Evolutionary conservation across 305 asterid genomes (phyloP).

Genomic region (Euphrasia arctica): DNA sequence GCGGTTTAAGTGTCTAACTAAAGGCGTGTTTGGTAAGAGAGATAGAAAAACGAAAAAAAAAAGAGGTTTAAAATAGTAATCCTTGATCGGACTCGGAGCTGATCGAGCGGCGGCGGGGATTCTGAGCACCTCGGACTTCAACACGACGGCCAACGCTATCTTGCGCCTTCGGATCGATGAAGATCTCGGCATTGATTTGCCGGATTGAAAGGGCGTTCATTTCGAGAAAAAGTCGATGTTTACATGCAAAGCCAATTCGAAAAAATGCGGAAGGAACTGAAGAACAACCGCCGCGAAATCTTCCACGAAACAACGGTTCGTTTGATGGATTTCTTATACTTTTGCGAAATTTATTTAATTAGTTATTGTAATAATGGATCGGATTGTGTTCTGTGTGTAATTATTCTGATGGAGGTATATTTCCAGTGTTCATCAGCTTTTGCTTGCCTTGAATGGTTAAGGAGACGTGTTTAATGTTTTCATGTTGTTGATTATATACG

Average conservation of each 20-base stretch:
- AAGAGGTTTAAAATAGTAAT: no score
- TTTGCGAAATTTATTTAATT: not conserved
- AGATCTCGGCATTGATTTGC: conserved; percentile 81
- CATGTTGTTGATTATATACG: no score
- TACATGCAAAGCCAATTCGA: no score
- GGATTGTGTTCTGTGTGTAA: conserved; percentile 16
- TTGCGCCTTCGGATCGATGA: conserved; percentile 79
- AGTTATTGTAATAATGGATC: not conserved
- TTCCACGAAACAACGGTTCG: conserved; percentile 38
- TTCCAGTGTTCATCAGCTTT: conserved; percentile 19
- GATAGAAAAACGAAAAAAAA: no score
- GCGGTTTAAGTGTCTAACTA: no score
- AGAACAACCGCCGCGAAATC: conserved; percentile 39
- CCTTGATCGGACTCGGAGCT: conserved; percentile 55
- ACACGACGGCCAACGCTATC: conserved; percentile 55
- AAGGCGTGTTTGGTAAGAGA: no score
- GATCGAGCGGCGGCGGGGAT: conserved; percentile 56
- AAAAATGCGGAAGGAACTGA: conserved; percentile 18
- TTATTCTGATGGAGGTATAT: conserved; percentile 53
- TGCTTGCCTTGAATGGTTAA: conserved; percentile 17
- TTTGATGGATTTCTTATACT: not conserved
- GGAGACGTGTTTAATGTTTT: no score
- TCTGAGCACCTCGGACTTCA: conserved; percentile 76
- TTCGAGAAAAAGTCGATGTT: no score
- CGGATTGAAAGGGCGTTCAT: conserved; percentile 62